Evolutionary conservation across 306 rosid genomes (phyloP), one percentile per base, ranked within the genome.

Genomic region (Hippophae rhamnoides): DNA sequence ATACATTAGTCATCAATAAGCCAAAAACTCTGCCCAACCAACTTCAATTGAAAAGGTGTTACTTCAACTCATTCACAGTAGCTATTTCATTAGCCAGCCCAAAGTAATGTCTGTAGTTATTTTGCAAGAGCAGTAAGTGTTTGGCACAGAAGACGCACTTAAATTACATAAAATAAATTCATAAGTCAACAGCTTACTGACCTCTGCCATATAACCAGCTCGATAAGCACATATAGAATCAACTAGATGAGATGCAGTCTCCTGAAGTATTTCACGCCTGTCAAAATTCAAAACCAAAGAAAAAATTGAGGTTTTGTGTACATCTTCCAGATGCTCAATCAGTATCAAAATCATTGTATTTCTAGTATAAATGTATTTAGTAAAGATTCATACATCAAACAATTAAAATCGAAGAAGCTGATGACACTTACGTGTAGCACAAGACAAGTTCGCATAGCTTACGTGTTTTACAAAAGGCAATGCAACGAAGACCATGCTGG

Each of bases 401-500:
- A 74, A 38, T 13, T 47, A 43, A 41, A 46, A 74, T 58, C 56
- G 27, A 71, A 71, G 8, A 68, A 62, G 55, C 51, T 41, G 60
- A 71, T 67, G 59, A 70, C 71, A 81, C 98, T 61, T 85, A 90
- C 98, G 96, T 76, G 80, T 83, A 71, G 57, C 77, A 78, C 68
- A 87, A 69, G 64, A 90, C 92, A 68, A 92, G 84, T 76, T 87
- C 95, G 67, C 93, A 87, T 57, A 87, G 96, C 78, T 87, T 87
- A 74, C 92, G 81, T 49, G 93, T 76, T 82, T 76, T 92, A 73
- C 98, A 87, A 59, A 92, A 92, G 31, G 93, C 84, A 55, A 92
- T 81, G 80, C 96, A 83, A 58, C 98, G 93, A 78, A 92, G 96
- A 65, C 98, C 93, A 72, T 92, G 98, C 84, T 81, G 95, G 69